Evolutionary conservation across 2,329 filamentous ascomycete genomes (phyloP), one percentile per base, ranked within the genome.

Genomic region (Metarhizium anisopliae): DNA sequence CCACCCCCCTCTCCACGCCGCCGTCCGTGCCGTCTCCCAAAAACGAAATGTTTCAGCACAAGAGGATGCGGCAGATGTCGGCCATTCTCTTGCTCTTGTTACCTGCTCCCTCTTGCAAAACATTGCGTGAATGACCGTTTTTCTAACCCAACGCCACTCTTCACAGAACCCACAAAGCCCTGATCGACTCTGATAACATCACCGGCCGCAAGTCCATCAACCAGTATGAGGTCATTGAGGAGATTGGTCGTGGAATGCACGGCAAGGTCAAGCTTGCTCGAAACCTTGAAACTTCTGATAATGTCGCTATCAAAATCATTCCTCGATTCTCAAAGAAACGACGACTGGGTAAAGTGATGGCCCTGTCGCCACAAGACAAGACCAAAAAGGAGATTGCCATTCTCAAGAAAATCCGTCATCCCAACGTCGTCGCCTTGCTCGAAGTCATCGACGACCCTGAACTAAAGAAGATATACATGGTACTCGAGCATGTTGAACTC

Each of bases 381-480:
- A 90, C 89, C 56, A 96, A 96, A 75, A 87, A 89, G 68, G 94
- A 99, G 74, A 95, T 99, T 60, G 94, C 94, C 67, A 97, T 99
- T 56, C 78, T 99, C 64, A 99, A 99, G 72, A 99, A 99, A 76
- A 95, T 95, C 54, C 86, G 93, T 35, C 94, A 99, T 70, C 87
- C 90, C n/a, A 96, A 99, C 66, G 90, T 99, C 45, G 94, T 99
- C 59, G 92, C 90, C 64, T 78, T 99, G 43, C 81, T 97, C 60
- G 94, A 99, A 73, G 92, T 99, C 65, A 97, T 99, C 64, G 94
- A 99, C 68, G 94, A 99, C 68, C 93, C 93, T 2, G 90, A 91
- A 65, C 84, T 91, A 57, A 94, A 95, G 74, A 99, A 99, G 74
- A 96, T 99, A 59, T 99, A 99, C 74, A 93, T 99, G 74, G 90